These are phyloP conservation scores for Blumeriella jaapii DNA, from an alignment of 2,329 filamentous ascomycete genomes.

Conservation along the genomic window DNA sequence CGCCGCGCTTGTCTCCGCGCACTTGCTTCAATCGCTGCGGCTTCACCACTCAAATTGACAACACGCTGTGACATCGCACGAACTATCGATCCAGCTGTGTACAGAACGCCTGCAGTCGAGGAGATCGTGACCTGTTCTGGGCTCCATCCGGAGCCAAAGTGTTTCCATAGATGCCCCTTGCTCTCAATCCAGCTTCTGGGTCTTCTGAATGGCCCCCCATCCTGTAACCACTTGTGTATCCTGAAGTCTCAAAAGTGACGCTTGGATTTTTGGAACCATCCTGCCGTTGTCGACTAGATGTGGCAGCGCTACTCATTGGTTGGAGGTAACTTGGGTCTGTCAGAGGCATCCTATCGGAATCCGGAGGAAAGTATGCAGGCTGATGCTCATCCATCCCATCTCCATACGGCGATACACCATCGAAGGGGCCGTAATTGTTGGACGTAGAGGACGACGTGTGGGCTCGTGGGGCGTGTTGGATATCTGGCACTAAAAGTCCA, in stretches of 20 bases:
- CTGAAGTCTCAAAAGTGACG: slow-evolving; percentile 35
- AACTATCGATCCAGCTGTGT: slow-evolving; percentile 63
- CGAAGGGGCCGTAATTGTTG: slow-evolving; percentile 19
- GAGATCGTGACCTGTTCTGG: slow-evolving; percentile 39
- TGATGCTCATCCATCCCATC: slow-evolving; percentile 17
- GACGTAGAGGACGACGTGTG: slow-evolving; percentile 20
- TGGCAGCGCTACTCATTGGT: slow-evolving; percentile 39
- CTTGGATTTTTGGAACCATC: slow-evolving; percentile 40
- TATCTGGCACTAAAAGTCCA: slow-evolving; percentile 26
- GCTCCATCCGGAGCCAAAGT: slow-evolving; percentile 41
- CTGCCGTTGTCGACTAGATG: slow-evolving; percentile 32
- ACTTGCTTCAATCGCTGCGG: slow-evolving; percentile 64
- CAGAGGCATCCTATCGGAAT: slow-evolving; percentile 48
- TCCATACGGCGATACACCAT: slow-evolving; percentile 20
- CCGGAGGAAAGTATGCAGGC: slow-evolving; percentile 27
- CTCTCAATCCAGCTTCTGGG: slow-evolving; percentile 45
- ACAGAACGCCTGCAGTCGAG: slow-evolving; percentile 56
- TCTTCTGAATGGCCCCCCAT: slow-evolving; percentile 49
- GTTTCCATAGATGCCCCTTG: slow-evolving; percentile 45
- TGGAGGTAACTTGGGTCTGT: slow-evolving; percentile 44
- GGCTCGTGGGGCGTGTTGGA: slow-evolving; percentile 21
- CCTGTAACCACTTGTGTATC: slow-evolving; percentile 31
- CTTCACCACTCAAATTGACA: slow-evolving; percentile 92
- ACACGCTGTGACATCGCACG: slow-evolving; percentile 91
- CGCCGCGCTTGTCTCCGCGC: slow-evolving; percentile 22